Evolutionary conservation across 2,329 filamentous ascomycete genomes (phyloP).

Genomic region (Fusarium tjaetaba): DNA sequence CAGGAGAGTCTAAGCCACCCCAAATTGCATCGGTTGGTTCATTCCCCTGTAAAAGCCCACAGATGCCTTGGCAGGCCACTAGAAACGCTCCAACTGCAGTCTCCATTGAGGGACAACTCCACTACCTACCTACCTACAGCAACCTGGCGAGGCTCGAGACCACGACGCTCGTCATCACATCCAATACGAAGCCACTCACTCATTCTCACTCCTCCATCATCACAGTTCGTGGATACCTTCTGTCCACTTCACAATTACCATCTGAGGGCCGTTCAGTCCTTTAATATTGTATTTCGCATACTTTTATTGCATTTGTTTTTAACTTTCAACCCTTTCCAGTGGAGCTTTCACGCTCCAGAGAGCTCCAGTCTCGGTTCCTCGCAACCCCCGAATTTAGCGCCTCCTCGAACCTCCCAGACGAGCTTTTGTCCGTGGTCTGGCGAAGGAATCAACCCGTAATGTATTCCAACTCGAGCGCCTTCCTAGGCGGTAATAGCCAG

Average conservation of each 20-base stretch:
- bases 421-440: constrained; percentile 27
- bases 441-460: constrained; percentile 59
- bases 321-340: background rate
- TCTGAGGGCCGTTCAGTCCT: constrained; percentile 22
- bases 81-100: constrained; percentile 8
- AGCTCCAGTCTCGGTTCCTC: constrained; percentile 4
- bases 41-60: constrained; percentile 17
- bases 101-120: constrained; percentile 24
- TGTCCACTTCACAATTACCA: constrained; percentile 19
- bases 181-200: constrained; percentile 22
- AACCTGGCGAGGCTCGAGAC: constrained; percentile 10
- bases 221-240: constrained; percentile 28
- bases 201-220: constrained; percentile 31
- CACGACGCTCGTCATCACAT: constrained; percentile 29
- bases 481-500: constrained; percentile 80
- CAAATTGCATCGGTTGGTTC: constrained; percentile 29
- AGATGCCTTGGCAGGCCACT: constrained; percentile 21
- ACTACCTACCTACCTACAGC: constrained; percentile 20
- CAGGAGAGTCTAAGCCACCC: constrained; percentile 34
- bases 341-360: constrained; percentile 21
- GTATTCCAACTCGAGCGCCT: constrained; percentile 92
- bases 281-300: constrained; percentile 35
- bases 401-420: constrained; percentile 22
- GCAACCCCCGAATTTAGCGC: constrained; percentile 34
- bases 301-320: constrained; percentile 21